These are phyloP conservation scores for Trichoderma asperellum DNA, from an alignment of 2,329 filamentous ascomycete species.

Conservation along the genomic window DNA sequence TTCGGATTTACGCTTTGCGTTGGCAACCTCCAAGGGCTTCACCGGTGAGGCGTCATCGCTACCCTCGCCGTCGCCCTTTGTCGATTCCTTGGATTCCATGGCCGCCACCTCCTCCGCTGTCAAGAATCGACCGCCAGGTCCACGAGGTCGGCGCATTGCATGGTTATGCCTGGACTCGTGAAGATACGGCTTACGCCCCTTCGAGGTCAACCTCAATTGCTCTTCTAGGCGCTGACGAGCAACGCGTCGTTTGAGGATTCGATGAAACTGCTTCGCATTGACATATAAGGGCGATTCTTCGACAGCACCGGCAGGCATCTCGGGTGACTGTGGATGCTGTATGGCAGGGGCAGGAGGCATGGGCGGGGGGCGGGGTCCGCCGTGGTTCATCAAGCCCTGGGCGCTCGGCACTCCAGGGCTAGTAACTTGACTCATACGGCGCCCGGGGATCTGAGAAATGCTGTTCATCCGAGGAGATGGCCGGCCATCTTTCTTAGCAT, in stretches of 20 bases:
- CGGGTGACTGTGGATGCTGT: constrained; percentile 74
- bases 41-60: constrained; percentile 38
- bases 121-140: constrained; percentile 91
- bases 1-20: constrained; percentile 66
- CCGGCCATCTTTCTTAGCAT: constrained; percentile 71
- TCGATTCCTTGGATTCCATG: constrained; percentile 70
- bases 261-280: constrained; percentile 98
- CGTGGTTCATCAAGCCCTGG: constrained; percentile 76
- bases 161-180: constrained; percentile 98
- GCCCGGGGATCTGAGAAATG: constrained; percentile 61
- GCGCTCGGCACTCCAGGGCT: constrained; percentile 75
- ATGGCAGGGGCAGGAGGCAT: constrained; percentile 67
- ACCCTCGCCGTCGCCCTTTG: constrained; percentile 46
- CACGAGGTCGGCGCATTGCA: constrained; percentile 92
- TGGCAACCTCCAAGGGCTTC: constrained; percentile 41
- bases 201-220: constrained; percentile 85
- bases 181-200: constrained; percentile 94
- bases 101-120: constrained; percentile 94
- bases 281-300: constrained; percentile 97
- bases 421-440: constrained; percentile 76
- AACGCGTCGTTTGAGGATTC: constrained; percentile 91
- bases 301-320: constrained; percentile 70
- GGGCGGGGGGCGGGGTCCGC: constrained; percentile 57
- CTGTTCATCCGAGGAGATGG: constrained; percentile 77
- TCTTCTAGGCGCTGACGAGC: constrained; percentile 94